Conservation (phyloP, 306 rosid species). For the Hippophae rhamnoides region DNA sequence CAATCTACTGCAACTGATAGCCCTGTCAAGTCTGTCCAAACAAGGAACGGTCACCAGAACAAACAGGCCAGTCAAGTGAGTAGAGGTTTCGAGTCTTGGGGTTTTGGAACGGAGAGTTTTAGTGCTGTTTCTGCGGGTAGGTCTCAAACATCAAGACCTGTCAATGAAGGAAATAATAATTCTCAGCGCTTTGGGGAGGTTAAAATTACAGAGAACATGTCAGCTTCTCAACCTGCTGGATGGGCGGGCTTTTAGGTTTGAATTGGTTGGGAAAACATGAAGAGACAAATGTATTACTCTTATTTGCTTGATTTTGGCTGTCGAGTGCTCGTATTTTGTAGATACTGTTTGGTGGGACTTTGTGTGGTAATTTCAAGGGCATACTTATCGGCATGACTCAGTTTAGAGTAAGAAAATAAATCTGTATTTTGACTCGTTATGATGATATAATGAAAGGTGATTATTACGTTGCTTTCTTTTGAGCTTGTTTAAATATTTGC, state of each 20-base stretch:
- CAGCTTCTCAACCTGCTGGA: conserved; percentile 82
- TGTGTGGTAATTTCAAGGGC: conserved; percentile 17
- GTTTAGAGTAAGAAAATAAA: conserved; percentile 13
- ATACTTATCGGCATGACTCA: background rate
- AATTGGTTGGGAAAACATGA: conserved; percentile 18
- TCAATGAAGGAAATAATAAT: conserved; percentile 31
- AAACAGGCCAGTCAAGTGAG: conserved; percentile 35
- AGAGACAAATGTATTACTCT: conserved; percentile 14
- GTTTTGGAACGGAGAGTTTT: conserved; percentile 68
- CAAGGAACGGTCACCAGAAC: conserved; percentile 49
- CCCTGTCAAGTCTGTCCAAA: conserved; percentile 55
- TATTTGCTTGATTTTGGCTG: conserved; percentile 22
- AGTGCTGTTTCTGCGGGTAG: conserved; percentile 44
- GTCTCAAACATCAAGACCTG: conserved; percentile 36
- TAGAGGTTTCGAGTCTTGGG: conserved; percentile 63
- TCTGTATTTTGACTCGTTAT: background rate
- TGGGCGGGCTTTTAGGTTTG: conserved; percentile 78
- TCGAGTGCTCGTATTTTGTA: conserved; percentile 38
- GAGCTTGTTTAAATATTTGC: too few species aligned
- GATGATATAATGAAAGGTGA: too few species aligned
- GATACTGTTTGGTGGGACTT: conserved; percentile 21
- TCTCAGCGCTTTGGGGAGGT: conserved; percentile 38
- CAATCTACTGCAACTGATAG: conserved; percentile 35
- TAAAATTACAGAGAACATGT: conserved; percentile 38
- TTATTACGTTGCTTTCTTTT: too few species aligned